Evolutionary conservation across 495 filamentous ascomycete genomes (phyloP).

Genomic region (Melanomma pulvis-pyrius): DNA sequence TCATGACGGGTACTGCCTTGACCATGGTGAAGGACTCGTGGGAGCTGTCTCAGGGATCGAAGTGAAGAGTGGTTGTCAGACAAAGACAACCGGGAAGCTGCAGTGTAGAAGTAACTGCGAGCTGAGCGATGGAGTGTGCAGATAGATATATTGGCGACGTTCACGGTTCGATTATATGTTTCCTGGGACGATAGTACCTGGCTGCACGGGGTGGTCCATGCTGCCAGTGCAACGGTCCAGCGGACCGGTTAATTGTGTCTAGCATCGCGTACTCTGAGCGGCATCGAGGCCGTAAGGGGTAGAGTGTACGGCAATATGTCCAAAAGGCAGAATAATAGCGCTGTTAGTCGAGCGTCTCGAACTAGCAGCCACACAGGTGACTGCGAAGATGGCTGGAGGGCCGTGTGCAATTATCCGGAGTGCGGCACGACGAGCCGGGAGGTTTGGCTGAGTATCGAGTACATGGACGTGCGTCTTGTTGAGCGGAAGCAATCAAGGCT

Average conservation of each 20-base stretch:
- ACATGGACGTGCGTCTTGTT: slow-evolving; percentile 10
- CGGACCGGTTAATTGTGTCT: slow-evolving; percentile 31
- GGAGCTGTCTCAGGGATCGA: not conserved
- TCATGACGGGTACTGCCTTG: not conserved
- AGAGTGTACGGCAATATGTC: slow-evolving; percentile 8
- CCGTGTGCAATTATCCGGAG: not conserved
- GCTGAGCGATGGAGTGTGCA: not conserved
- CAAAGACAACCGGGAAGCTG: not conserved
- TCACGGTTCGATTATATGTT: not conserved
- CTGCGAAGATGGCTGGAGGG: not conserved
- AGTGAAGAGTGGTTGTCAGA: not conserved
- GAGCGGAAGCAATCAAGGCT: not conserved
- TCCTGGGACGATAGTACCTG: not conserved
- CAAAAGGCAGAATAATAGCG: slow-evolving; percentile 1
- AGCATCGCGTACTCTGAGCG: slow-evolving; percentile 16
- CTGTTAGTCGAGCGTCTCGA: not conserved
- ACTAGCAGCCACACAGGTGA: not conserved
- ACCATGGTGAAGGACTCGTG: slow-evolving; percentile 15
- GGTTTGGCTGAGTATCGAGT: not conserved
- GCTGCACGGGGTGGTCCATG: slow-evolving; percentile 1
- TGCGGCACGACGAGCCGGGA: slow-evolving; percentile 2
- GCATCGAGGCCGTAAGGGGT: slow-evolving; percentile 18
- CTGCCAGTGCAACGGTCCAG: slow-evolving; percentile 19
- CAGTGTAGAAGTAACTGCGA: slow-evolving; percentile 9
- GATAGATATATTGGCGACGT: not conserved